These are phyloP conservation scores for Fusarium sp. DNA, from an alignment of 2,329 filamentous ascomycete genomes.

Conservation along the genomic window DNA sequence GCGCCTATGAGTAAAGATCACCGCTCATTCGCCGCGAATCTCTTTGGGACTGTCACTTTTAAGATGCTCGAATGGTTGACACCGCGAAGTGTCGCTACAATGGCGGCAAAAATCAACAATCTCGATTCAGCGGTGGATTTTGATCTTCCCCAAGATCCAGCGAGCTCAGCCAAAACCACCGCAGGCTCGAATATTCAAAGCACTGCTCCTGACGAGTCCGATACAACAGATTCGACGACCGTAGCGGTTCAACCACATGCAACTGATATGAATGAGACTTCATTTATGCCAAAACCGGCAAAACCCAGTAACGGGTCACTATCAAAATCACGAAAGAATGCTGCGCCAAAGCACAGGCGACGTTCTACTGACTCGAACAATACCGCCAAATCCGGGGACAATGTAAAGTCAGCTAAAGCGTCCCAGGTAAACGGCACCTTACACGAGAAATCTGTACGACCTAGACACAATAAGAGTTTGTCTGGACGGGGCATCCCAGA, in stretches of 20 bases:
- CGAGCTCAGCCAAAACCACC: background rate
- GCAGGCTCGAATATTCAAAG: background rate
- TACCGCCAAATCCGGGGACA: conserved; percentile 42
- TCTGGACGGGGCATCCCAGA: conserved; percentile 47
- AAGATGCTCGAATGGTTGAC: conserved; percentile 79
- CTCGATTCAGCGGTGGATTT: conserved; percentile 8
- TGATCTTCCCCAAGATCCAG: background rate
- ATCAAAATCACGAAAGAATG: conserved; percentile 14
- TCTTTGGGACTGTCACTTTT: conserved; percentile 73
- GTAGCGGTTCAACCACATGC: background rate
- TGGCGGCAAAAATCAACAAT: conserved; percentile 52
- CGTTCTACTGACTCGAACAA: conserved; percentile 47
- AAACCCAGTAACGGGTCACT: conserved; percentile 22
- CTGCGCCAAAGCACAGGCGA: conserved; percentile 44
- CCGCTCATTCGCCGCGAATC: conserved; percentile 68
- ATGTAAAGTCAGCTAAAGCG: conserved; percentile 43
- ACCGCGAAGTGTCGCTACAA: conserved; percentile 62
- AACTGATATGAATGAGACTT: background rate
- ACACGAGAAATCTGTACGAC: conserved; percentile 49
- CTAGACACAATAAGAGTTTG: conserved; percentile 42
- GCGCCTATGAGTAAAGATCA: conserved; percentile 63
- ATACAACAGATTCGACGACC: background rate
- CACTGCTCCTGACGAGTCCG: background rate
- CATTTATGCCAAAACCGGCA: background rate
- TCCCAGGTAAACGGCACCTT: conserved; percentile 44